A percentile compares a stretch with the other conserved stretches of the same genome.
Evolutionary conservation across 805 yeast genomes (phyloP).

Genomic region (Danielia reshetovae): DNA sequence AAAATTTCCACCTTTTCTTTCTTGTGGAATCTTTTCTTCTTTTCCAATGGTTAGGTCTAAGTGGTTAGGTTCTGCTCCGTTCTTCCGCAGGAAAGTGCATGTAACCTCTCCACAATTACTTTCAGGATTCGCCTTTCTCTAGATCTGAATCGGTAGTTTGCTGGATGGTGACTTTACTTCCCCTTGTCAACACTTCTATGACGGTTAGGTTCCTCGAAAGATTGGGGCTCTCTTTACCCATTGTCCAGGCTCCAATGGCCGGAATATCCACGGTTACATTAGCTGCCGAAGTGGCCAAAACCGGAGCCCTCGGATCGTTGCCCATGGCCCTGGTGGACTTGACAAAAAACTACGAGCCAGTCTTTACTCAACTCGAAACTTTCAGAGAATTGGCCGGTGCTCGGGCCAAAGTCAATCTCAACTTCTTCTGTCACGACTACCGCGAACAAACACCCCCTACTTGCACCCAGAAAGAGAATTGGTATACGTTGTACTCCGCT

Average conservation of each 20-base stretch:
- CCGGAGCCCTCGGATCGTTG: conserved; percentile 52
- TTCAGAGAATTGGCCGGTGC: conserved; percentile 13
- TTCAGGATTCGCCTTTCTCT: no score
- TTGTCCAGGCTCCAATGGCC: conserved; percentile 61
- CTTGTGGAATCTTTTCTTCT: no score
- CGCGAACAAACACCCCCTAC: conserved; percentile 13
- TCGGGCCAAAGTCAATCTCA: conserved; percentile 34
- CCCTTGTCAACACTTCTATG: background rate
- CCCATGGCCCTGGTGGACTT: conserved; percentile 34
- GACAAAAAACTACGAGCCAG: conserved; percentile 15
- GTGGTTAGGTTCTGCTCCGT: no score
- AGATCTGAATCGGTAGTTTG: no score
- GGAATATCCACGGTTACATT: conserved; percentile 45
- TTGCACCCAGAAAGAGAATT: conserved; percentile 17
- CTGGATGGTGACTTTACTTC: no score
- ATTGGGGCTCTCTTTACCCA: conserved; percentile 36
- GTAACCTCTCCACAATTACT: no score
- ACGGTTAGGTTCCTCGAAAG: conserved; percentile 2
- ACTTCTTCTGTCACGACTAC: conserved; percentile 44
- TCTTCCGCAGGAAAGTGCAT: no score
- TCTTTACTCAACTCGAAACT: conserved; percentile 10
- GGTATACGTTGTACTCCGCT: conserved; percentile 17
- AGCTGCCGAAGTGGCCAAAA: conserved; percentile 38
- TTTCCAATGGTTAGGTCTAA: no score
- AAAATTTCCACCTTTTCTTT: no score